phyloP scores from a whole-genome alignment of 345 rosid genomes.

The Citrus inodora region DNA sequence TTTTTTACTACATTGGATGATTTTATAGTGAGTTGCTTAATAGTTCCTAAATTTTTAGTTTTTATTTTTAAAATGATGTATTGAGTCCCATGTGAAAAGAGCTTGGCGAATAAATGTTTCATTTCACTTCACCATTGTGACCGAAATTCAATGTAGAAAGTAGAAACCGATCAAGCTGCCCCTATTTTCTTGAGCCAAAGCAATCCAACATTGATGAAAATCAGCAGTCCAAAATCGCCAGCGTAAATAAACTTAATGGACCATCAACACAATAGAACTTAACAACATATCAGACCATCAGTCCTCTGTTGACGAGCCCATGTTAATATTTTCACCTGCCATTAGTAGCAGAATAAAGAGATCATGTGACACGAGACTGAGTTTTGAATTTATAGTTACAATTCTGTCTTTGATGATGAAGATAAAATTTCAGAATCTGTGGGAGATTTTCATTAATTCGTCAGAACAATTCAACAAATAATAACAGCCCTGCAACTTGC shows the following conservation, averaged over 20 bases:
- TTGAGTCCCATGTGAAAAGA: background rate
- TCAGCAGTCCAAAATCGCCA: background rate
- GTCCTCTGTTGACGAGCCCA: background rate
- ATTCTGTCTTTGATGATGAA: background rate
- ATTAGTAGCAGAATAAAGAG: background rate
- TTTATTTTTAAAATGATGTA: too few relatives aligned
- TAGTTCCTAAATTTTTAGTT: too few relatives aligned
- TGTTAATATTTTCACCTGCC: background rate
- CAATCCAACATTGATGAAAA: background rate
- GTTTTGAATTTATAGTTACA: background rate
- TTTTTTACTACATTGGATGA: too few relatives aligned
- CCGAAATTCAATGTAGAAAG: background rate
- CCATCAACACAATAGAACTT: background rate
- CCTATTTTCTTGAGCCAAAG: background rate
- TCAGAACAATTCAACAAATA: background rate
- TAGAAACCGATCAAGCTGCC: background rate
- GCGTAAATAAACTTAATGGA: background rate
- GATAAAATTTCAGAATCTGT: background rate
- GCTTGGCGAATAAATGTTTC: background rate
- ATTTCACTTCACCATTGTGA: background rate
- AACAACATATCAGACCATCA: too few relatives aligned
- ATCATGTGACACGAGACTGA: background rate
- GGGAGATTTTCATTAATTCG: background rate
- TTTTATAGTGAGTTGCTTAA: too few relatives aligned
- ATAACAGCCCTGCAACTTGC: background rate